These are phyloP conservation scores for Ascoidea asiatica DNA, from an alignment of 805 yeast species.

Conservation along the genomic window DNA sequence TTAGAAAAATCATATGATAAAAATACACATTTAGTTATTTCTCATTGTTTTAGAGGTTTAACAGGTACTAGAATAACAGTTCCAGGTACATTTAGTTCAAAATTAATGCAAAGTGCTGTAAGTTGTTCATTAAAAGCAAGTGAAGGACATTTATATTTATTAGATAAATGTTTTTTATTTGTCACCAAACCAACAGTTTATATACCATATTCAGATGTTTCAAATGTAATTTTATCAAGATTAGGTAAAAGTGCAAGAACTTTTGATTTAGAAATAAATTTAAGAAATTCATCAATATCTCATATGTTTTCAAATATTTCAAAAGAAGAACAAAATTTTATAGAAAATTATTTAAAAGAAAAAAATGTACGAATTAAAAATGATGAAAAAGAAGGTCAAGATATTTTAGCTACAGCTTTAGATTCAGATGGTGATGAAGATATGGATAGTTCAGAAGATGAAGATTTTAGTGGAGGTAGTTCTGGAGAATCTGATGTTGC, in stretches of 20 bases:
- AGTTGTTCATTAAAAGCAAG: constrained; percentile 89
- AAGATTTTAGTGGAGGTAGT: constrained; percentile 48
- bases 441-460: constrained; percentile 63
- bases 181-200: constrained; percentile 90
- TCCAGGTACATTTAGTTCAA: constrained; percentile 72
- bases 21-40: constrained; percentile 73
- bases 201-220: constrained; percentile 75
- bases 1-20: constrained; percentile 68
- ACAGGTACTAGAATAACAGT: constrained; percentile 75
- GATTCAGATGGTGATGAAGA: constrained; percentile 42
- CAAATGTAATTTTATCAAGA: constrained; percentile 71
- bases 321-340: constrained; percentile 72
- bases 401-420: constrained; percentile 63
- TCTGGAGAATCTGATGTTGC: constrained; percentile 9
- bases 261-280: constrained; percentile 74
- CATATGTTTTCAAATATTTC: constrained; percentile 83
- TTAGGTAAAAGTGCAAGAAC: constrained; percentile 80
- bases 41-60: constrained; percentile 81
- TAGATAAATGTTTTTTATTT: constrained; percentile 82
- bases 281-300: constrained; percentile 51
- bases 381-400: constrained; percentile 81
- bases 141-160: constrained; percentile 87
- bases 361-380: constrained; percentile 74
- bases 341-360: constrained; percentile 64
- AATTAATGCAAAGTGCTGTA: constrained; percentile 72